Conservation (phyloP, 2,329 filamentous ascomycete species). For the Diaporthe sp. region DNA sequence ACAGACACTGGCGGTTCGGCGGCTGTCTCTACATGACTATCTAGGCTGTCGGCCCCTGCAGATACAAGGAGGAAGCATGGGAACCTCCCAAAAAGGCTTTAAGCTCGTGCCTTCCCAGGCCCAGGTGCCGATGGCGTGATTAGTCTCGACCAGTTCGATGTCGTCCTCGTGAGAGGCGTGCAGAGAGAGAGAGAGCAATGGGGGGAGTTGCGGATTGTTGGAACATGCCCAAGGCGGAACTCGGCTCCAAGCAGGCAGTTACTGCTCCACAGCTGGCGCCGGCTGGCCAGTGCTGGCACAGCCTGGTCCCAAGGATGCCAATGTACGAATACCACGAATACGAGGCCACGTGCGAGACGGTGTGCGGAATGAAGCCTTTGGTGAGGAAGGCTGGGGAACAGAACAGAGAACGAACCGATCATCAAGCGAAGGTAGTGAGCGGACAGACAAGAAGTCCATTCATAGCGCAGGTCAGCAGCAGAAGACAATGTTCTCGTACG, state of each 20-base stretch:
- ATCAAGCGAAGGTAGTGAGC: not conserved
- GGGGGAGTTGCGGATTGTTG: not conserved
- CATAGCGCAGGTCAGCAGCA: not conserved
- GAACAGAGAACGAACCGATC: not conserved
- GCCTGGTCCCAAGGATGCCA: not conserved
- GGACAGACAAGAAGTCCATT: not conserved
- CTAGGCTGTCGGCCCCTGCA: not conserved
- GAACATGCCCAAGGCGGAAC: constrained; percentile 6
- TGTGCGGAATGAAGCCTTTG: not conserved
- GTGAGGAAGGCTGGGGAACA: not conserved
- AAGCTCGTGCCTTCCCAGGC: constrained; percentile 18
- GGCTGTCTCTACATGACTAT: not conserved
- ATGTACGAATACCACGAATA: not conserved
- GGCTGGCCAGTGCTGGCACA: not conserved
- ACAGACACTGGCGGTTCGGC: constrained; percentile 3
- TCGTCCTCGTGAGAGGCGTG: not conserved
- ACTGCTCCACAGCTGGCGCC: constrained; percentile 3
- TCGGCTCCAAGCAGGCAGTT: not conserved
- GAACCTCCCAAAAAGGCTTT: constrained; percentile 7
- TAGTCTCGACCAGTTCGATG: constrained; percentile 2
- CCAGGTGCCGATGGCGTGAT: constrained; percentile 4
- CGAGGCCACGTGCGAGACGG: not conserved
- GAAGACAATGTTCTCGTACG: constrained; percentile 55
- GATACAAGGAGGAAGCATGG: constrained; percentile 6
- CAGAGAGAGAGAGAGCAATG: not conserved